A percentile compares a stretch with the other conserved stretches of the same genome.
Evolutionary conservation across 768 basidiomycete species (phyloP).

Genomic region (Leccinum obscurum): DNA sequence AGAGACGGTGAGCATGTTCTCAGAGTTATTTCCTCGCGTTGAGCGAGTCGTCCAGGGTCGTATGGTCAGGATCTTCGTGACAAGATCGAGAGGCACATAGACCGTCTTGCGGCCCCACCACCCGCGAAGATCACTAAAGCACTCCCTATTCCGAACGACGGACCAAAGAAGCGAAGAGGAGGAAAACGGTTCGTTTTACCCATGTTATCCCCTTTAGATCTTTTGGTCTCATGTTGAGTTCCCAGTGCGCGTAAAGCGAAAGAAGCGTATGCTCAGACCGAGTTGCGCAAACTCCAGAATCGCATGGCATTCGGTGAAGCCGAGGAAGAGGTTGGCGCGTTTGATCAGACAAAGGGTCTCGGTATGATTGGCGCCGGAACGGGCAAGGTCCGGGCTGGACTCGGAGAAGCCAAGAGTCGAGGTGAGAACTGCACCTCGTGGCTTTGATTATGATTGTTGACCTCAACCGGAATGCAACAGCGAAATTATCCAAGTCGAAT

Average conservation of each 20-base stretch:
- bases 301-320: conserved; percentile 94
- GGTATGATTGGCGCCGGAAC: conserved; percentile 92
- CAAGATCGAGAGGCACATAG: conserved; percentile 92
- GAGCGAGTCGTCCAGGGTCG: conserved; percentile 44
- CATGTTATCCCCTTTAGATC: not conserved
- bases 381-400: conserved; percentile 86
- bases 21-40: not conserved
- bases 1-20: conserved; percentile 64
- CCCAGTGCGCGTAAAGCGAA: conserved; percentile 94
- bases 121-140: conserved; percentile 93
- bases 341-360: conserved; percentile 96
- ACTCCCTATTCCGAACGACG: conserved; percentile 91
- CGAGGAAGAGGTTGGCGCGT: conserved; percentile 94
- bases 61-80: conserved; percentile 81
- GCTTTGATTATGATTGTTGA: conserved; percentile 2
- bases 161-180: conserved; percentile 92
- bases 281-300: conserved; percentile 95
- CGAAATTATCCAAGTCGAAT: conserved; percentile 95
- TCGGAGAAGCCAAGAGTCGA: conserved; percentile 88
- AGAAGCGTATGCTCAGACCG: conserved; percentile 96
- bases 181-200: conserved; percentile 73
- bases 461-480: conserved; percentile 40
- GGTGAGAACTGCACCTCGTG: conserved; percentile 50
- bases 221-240: conserved; percentile 2
- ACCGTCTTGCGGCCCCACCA: conserved; percentile 89